Conservation (phyloP, 2,329 filamentous ascomycete species). For the Daldinia sp. region DNA sequence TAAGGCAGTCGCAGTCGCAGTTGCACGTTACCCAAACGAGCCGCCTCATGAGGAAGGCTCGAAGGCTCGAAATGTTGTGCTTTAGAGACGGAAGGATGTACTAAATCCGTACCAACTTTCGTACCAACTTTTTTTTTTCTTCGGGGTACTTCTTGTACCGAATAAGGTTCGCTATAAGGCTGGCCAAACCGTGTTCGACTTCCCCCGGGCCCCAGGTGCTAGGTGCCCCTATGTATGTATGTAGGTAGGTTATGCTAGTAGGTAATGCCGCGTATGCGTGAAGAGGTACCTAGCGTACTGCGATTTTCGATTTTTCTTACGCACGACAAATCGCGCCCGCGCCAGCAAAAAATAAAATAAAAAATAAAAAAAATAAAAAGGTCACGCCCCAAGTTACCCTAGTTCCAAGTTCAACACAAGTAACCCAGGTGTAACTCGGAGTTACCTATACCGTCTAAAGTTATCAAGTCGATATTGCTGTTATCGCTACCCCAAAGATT, state of each 20-base stretch:
- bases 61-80: too few relatives aligned
- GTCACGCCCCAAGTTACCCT: too few relatives aligned
- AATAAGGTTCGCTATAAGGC: not conserved
- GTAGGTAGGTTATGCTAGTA: not conserved
- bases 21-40: constrained; percentile 32
- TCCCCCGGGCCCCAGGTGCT: too few relatives aligned
- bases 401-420: too few relatives aligned
- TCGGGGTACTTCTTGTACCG: too few relatives aligned
- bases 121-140: too few relatives aligned
- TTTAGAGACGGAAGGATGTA: not conserved
- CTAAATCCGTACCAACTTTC: too few relatives aligned
- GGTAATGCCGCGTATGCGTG: too few relatives aligned
- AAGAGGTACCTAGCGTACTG: not conserved
- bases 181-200: not conserved
- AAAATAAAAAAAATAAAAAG: too few relatives aligned
- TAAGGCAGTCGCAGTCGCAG: constrained; percentile 20
- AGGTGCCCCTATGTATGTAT: not conserved
- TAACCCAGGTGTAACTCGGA: not conserved
- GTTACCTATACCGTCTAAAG: not conserved
- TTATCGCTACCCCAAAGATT: too few relatives aligned
- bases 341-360: too few relatives aligned
- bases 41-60: constrained; percentile 44
- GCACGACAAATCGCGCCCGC: not conserved
- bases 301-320: not conserved
- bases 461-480: not conserved